These are phyloP conservation scores for Symbiodinium natans DNA, from an alignment of 73 alveolate genomes.

Conservation along the genomic window DNA sequence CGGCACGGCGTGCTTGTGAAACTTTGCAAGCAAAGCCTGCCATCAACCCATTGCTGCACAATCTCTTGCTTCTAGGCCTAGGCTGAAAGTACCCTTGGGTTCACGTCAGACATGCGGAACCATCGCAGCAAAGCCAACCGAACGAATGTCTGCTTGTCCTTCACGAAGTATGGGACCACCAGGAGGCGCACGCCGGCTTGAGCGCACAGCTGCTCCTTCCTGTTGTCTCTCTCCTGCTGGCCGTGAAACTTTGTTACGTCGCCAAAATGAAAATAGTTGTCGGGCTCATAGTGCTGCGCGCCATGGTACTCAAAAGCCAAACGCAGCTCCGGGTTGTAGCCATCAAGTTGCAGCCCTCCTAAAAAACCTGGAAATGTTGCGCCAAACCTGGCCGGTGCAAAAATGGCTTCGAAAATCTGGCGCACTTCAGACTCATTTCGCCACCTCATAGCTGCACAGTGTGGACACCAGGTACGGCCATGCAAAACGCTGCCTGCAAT, in stretches of 20 bases:
- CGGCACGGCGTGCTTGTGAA: too few relatives aligned
- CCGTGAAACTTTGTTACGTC: background rate
- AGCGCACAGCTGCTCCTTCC: background rate
- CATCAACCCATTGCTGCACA: too few relatives aligned
- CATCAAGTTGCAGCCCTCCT: background rate
- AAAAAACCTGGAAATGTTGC: background rate
- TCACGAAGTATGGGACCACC: background rate
- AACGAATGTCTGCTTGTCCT: background rate
- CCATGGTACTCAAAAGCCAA: slow-evolving; percentile 10
- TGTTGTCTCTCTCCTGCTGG: background rate
- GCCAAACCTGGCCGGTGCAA: background rate
- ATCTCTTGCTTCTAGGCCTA: too few relatives aligned
- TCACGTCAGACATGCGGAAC: slow-evolving; percentile 24
- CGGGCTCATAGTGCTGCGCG: background rate
- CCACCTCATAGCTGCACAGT: background rate
- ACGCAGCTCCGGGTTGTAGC: background rate
- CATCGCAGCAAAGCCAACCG: background rate
- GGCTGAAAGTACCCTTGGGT: too few relatives aligned
- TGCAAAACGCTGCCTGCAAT: background rate
- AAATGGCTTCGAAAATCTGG: background rate
- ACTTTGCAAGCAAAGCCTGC: too few relatives aligned
- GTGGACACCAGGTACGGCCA: background rate
- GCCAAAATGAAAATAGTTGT: background rate
- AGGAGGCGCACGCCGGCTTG: background rate
- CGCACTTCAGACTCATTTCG: background rate